Evolutionary conservation across 129 eudicot species (phyloP), one percentile per base, ranked within the genome.

Genomic region (Flaveria bidentis): DNA sequence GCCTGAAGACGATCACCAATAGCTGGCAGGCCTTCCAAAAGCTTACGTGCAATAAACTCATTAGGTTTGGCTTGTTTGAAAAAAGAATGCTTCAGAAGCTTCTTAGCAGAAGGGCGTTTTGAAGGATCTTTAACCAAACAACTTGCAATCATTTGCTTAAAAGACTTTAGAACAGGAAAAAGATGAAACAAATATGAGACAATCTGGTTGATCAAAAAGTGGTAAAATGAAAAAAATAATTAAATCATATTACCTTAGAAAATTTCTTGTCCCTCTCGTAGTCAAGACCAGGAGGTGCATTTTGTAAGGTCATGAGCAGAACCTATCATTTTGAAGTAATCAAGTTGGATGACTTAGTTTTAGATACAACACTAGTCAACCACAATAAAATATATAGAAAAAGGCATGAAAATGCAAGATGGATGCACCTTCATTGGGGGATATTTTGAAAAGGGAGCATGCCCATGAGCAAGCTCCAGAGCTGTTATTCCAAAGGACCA

Each of bases 401-500:
- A 45, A 28, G 18, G 14, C 18, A 58, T 67, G 41, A 72, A 13
- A 14, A 13, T 33, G 42, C 28, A 73, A 71, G 30, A 74, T 51
- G 23, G 44, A 49, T 66, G 78, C 50, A 95, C 99, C 99, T 95
- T 95, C 96, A 95, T 91, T 77, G 99, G 99, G 11, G 97, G 99
- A 83, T 87, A 94, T 80, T 89, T 94, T 69, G 99, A 91, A 82
- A 94, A 94, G 84, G 99, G 99, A 26, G 99, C 99, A 87, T 94
- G 99, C 61, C 99, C 99, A 78, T 91, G 99, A 71, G 99, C 99
- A 71, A 95, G 96, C 82, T 95, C 99, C 82, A 95, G 77, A 71
- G 97, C 97, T 75, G 99, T 95, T 75, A 95, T 95, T 66, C 99
- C 99, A 66, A 95, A 95, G 20, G 99, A 95, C 99, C 99, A 95